Evolutionary conservation across 257 asterid species (phyloP), one percentile per base, ranked within the genome.

Genomic region (Fraxinus excelsior): DNA sequence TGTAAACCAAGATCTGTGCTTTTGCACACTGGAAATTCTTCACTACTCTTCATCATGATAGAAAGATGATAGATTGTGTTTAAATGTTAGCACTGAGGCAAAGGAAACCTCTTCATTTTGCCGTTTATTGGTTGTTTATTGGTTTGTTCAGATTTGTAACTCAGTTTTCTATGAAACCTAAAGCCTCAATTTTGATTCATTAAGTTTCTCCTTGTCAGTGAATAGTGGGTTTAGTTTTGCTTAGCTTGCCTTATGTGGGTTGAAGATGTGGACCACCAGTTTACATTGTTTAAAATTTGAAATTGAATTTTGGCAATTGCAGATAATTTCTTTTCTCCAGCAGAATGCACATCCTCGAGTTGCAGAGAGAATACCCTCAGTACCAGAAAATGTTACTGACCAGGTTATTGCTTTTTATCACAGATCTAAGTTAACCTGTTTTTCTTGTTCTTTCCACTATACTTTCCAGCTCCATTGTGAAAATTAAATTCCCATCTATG

Each of bases 301-400:
- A 7, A 37, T 14, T 70, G 42, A 60, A 31, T 8, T 80, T 80
- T 62, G 70, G 18, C 62, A 26, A 40, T 7, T 91, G 94, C 94
- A 95, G 99, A 95, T 95, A 80, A 80, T 96, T 73, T 84, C 91
- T 65, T 96, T 96, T 84, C 97, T 93, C 79, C 99, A 96, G 86
- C 97, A 96, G 89, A 96, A 96, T 80, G 97, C 97, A 29, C 98
- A 96, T 87, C 97, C 99, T 77, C 91, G 98, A 81, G 97, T 91
- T 72, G 94, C 97, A 0, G 92, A 88, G 89, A 90, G 83, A 86
- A 70, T 83, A 73, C 99, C 99, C 5, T 71, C 92, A 49, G 99
- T 96, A 70, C 99, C 99, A 26, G 99, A 96, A 90, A 96, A 96
- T 80, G 99, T 96, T 66, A 90, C 96, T 3, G 98, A 93, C 81